Percentiles rank a stretch among this genome's conserved stretches.
These are phyloP conservation scores for Camellia oleifera DNA, from an alignment of 179 eudicot species.

Conservation along the genomic window DNA sequence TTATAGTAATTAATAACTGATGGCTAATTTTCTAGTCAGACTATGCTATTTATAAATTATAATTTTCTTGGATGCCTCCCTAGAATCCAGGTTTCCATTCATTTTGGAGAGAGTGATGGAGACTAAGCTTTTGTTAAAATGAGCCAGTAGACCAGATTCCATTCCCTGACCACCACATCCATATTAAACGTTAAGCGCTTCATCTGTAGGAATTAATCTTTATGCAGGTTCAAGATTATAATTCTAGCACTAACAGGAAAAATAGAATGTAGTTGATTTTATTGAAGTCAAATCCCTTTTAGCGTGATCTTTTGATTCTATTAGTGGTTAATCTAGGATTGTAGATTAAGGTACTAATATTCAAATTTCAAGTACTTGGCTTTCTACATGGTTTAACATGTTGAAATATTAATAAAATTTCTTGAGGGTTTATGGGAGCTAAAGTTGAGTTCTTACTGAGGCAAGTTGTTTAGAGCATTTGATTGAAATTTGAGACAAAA, in stretches of 20 bases:
- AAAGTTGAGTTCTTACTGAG: not conserved
- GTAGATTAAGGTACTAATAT: not conserved
- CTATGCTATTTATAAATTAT: not conserved
- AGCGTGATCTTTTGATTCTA: not conserved
- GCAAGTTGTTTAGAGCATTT: not conserved
- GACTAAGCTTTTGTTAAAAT: not conserved
- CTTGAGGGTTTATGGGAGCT: not conserved
- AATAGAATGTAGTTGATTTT: not conserved
- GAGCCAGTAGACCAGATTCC: not conserved
- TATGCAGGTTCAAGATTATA: not conserved
- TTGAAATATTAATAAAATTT: not conserved
- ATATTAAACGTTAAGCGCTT: not conserved
- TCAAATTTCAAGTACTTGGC: not conserved
- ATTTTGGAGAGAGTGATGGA: not conserved
- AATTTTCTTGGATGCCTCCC: not conserved
- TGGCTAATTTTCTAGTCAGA: not conserved
- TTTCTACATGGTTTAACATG: not conserved
- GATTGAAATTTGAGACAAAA: not conserved
- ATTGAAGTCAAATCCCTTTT: not conserved
- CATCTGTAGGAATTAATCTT: not conserved
- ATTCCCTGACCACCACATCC: constrained; percentile 2
- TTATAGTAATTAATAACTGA: not conserved
- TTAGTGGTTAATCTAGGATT: not conserved
- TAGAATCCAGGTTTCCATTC: not conserved
- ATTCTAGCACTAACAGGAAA: not conserved